Evolutionary conservation across 2,329 filamentous ascomycete species (phyloP), one percentile per base, ranked within the genome.

Genomic region (Epichloe bromicola): DNA sequence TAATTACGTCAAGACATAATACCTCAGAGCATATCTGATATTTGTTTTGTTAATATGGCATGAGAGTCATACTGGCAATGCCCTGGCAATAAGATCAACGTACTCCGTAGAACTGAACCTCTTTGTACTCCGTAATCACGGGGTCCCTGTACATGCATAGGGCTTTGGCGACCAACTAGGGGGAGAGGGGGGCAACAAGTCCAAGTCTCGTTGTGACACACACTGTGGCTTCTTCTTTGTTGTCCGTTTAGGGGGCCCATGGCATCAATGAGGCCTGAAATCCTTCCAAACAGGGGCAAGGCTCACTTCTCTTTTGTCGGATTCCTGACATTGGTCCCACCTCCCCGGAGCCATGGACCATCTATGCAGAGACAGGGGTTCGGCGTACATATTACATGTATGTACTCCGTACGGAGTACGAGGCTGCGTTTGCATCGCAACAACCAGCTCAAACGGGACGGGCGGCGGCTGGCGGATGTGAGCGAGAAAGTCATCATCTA

Each of bases 341-440:
- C 49, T 53, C 49, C 49, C 52, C 51, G 52, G 52, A 46, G 52
- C 52, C 46, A 49, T 51, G 46, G 49, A 26, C 51, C 45, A 45
- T 23, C 20, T 1, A 26, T 38, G 48, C 36, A 51, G 34, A 26
- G 49, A 46, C 52, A 49, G 46, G 52, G 52, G 19, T 44, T 26
- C 11, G n/a, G 46, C 40, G 23, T 26, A 26, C 23, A 26, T 26
- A 39, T 4, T 26, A 39, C 3, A 20, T 20, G 20, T 20, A 20
- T 4, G 4, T 20, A 4, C 20, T 3, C 3, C 20, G 3, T 20
- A 20, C 19, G 19, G 19, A 20, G 20, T 46, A 41, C 44, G 49
- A 51, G 20, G 48, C 23, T 39, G 48, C 51, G 49, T 48, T 51
- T 48, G 50, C 50, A 39, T 51, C 44, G 44, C 33, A 26, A 48